Evolutionary conservation across 1,284 basidiomycete species (phyloP).

Genomic region (Inonotus obliquus): DNA sequence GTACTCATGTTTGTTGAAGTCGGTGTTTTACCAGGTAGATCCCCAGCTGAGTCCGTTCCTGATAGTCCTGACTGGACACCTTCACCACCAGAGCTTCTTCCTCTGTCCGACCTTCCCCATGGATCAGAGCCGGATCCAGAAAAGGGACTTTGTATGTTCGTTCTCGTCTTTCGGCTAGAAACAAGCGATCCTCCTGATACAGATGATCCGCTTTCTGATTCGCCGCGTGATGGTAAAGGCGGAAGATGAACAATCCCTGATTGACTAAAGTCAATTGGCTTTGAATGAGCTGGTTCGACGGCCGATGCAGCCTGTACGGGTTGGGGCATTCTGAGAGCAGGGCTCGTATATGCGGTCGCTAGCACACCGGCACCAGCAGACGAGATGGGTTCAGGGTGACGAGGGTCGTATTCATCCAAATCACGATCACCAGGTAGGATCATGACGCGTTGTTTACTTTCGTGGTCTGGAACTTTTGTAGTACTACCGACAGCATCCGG

Average conservation of each 20-base stretch:
- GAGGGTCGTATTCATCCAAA: slow-evolving; percentile 23
- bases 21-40: slow-evolving; percentile 2
- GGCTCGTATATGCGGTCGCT: slow-evolving; percentile 17
- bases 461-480: background rate
- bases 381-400: slow-evolving; percentile 28
- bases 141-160: background rate
- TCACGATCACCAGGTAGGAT: slow-evolving; percentile 15
- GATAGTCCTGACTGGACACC: background rate
- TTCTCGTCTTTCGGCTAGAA: background rate
- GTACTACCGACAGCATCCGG: background rate
- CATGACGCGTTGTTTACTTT: slow-evolving; percentile 2
- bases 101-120: background rate
- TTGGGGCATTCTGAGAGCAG: slow-evolving; percentile 7
- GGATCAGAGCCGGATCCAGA: slow-evolving; percentile 10
- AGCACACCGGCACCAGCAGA: slow-evolving; percentile 29
- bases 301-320: slow-evolving; percentile 6
- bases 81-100: background rate
- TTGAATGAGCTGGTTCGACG: slow-evolving; percentile 14
- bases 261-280: slow-evolving; percentile 39
- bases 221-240: slow-evolving; percentile 27
- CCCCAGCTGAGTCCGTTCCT: slow-evolving; percentile 12
- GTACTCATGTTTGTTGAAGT: slow-evolving; percentile 3
- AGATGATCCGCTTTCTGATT: slow-evolving; percentile 15
- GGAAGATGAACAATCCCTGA: slow-evolving; percentile 49
- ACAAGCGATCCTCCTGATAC: slow-evolving; percentile 5